A percentile compares a stretch with the other conserved stretches of the same genome.
Conservation (phyloP, 768 basidiomycete genomes). For the Chiua virens region DNA sequence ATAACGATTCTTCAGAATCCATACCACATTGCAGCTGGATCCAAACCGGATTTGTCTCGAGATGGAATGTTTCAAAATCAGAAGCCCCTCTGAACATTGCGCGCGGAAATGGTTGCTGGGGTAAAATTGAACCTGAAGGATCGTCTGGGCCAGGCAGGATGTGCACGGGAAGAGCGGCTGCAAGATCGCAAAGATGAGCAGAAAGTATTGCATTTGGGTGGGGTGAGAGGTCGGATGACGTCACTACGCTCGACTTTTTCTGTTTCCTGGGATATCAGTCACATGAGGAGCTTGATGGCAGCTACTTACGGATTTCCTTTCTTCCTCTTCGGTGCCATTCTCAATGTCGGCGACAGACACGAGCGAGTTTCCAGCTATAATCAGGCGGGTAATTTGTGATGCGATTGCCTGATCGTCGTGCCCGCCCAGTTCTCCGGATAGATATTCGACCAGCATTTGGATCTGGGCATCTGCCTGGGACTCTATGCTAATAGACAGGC, state of each 20-base stretch:
- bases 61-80: conserved; percentile 60
- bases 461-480: conserved; percentile 67
- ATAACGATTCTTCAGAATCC: conserved; percentile 25
- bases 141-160: conserved; percentile 87
- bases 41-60: conserved; percentile 91
- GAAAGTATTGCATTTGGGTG: conserved; percentile 75
- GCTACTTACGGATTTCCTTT: conserved; percentile 56
- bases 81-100: conserved; percentile 79
- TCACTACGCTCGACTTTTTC: conserved; percentile 66
- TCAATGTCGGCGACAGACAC: conserved; percentile 43
- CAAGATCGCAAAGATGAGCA: conserved; percentile 70
- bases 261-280: conserved; percentile 31
- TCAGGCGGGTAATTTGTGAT: conserved; percentile 75
- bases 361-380: conserved; percentile 90
- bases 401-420: conserved; percentile 61
- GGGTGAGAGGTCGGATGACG: conserved; percentile 56
- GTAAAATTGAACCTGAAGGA: conserved; percentile 85
- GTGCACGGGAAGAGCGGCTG: conserved; percentile 78
- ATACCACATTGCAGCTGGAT: conserved; percentile 57
- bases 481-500: conserved; percentile 68
- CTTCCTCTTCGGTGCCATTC: conserved; percentile 40
- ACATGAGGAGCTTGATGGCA: not conserved
- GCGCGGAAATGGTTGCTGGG: conserved; percentile 90
- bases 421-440: conserved; percentile 82
- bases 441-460: conserved; percentile 88